Evolutionary conservation across 1,139 yeast species (phyloP).

Genomic region (Saccharomycopsis hybrid): DNA sequence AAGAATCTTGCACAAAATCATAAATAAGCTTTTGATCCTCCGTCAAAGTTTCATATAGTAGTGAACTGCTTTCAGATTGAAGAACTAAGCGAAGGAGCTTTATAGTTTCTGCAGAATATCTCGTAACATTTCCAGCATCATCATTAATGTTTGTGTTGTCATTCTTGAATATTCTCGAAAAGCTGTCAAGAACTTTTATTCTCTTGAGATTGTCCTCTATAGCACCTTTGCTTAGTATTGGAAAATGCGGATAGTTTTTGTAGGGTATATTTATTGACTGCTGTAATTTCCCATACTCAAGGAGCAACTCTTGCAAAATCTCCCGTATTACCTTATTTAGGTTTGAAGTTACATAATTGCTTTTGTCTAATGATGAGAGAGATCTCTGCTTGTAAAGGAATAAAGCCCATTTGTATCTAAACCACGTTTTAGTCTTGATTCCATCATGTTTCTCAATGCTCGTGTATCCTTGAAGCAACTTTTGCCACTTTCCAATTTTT

Average conservation of each 20-base stretch:
- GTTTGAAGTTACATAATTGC: too few species aligned
- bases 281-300: too few species aligned
- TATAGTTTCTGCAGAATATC: constrained; percentile 39
- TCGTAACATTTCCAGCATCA: constrained; percentile 29
- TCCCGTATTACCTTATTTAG: too few species aligned
- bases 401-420: constrained; percentile 37
- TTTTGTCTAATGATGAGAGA: too few species aligned
- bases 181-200: constrained; percentile 57
- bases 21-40: constrained; percentile 45
- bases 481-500: constrained; percentile 30
- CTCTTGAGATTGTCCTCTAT: constrained; percentile 61
- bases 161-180: constrained; percentile 49
- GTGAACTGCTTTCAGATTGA: neutral
- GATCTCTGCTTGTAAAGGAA: constrained; percentile 35
- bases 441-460: too few species aligned
- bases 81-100: constrained; percentile 50
- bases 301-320: too few species aligned
- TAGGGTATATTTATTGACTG: constrained; percentile 24
- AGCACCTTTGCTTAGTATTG: constrained; percentile 45
- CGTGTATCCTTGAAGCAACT: too few species aligned
- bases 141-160: constrained; percentile 32
- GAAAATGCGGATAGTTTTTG: constrained; percentile 54
- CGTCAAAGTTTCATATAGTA: constrained; percentile 15
- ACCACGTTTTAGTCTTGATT: constrained; percentile 11
- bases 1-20: constrained; percentile 52